Evolutionary conservation across 805 yeast genomes (phyloP), one percentile per base, ranked within the genome.

Genomic region (Danielia oregonensis): DNA sequence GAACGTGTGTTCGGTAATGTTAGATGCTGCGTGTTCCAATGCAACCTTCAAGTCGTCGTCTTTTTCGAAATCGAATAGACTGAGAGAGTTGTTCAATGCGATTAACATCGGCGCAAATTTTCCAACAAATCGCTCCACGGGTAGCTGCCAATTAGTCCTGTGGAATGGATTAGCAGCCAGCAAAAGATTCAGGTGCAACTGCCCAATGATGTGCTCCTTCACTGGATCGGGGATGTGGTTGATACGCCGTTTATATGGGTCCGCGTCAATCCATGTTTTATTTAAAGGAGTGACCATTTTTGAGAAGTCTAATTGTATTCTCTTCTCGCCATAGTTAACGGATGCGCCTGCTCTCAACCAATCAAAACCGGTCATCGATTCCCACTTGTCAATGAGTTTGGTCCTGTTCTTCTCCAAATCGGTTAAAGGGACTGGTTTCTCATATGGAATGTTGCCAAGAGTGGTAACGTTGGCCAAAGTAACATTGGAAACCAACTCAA

Each of bases 51-150:
- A 23, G 11, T 28, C 26, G 21, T 25, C 12, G 33, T 34, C 26
- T 19, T 26, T 24, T 16, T 36, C 13, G 13, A 24, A 30, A 8
- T 47, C 41, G 9, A 31, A 42, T 6, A 29, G 15, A 5, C 33
- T 40, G 22, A 70, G 55, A 1, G 74, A 61, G 10, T 55, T 49
- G 35, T 76, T 71, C 34, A 78, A 39, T 5, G 54, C 47, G 26
- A 57, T 43, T 16, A 79, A 46, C 24, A 69, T 54, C 8, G 83
- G 82, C 1, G 76, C 59, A 51, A 79, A 79, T 47, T 78, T 78
- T 18, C 55, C 55, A 5, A 63, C 68, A n/a, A 78, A 68, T 22
- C 57, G 64, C 30, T 64, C 66, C 0, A 79, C 69, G 3, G 70
- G 57, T n/a, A 54, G 39, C 45, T 72, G 78, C 86, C 86, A 79